phyloP scores from a whole-genome alignment of 345 rosid species.

The Dipteronia dyeriana region DNA sequence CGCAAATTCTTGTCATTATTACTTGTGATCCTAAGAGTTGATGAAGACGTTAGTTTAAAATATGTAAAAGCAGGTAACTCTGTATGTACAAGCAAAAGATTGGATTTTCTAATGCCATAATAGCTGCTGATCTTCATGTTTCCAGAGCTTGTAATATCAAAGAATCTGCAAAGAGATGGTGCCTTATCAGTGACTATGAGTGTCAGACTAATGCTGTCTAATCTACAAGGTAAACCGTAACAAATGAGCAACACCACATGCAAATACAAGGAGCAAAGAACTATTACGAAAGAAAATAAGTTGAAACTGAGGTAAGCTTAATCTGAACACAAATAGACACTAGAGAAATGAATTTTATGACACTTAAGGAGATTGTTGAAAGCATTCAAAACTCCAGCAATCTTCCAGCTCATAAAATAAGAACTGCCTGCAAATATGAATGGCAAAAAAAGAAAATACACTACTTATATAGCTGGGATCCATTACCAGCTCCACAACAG shows the following conservation, averaged over 20 bases:
- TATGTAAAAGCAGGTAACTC: conserved; percentile 51
- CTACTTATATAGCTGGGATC: background rate
- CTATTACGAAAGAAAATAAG: background rate
- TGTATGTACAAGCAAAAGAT: conserved; percentile 55
- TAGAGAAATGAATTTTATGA: background rate
- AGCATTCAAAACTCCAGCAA: background rate
- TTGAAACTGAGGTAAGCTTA: background rate
- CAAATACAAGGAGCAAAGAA: background rate
- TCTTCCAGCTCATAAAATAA: background rate
- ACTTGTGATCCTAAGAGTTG: conserved; percentile 32
- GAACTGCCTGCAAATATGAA: background rate
- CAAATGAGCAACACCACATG: background rate
- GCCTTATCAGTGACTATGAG: conserved; percentile 6
- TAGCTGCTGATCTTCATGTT: conserved; percentile 60
- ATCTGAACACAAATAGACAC: background rate
- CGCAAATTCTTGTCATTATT: conserved; percentile 34
- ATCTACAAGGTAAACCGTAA: background rate
- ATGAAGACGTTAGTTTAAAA: conserved; percentile 27
- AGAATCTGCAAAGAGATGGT: conserved; percentile 27
- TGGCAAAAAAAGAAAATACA: background rate
- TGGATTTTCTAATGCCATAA: conserved; percentile 54
- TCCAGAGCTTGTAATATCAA: background rate
- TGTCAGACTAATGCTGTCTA: background rate
- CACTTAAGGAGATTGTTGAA: background rate
- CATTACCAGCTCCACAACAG: background rate